Percentiles rank a stretch among this genome's conserved stretches.
phyloP scores from a whole-genome alignment of 1,284 basidiomycete genomes.

The Trichosporon sp. region DNA sequence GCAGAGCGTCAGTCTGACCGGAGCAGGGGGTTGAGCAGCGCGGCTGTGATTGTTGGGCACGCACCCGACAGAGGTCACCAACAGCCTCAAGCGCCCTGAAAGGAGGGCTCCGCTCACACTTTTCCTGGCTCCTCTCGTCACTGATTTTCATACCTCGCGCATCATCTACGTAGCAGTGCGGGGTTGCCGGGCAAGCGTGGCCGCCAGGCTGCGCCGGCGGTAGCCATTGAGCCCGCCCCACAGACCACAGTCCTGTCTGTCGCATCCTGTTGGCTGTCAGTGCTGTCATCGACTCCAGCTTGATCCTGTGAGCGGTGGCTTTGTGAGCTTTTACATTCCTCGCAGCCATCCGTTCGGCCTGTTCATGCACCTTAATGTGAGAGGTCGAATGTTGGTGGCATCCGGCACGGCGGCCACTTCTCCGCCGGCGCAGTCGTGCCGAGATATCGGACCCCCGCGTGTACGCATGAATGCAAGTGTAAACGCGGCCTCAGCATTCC shows the following conservation, averaged over 20 bases:
- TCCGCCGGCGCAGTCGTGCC: not conserved
- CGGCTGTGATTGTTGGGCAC: not conserved
- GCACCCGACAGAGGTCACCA: not conserved
- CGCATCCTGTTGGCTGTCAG: too few relatives aligned
- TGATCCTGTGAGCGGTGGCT: not conserved
- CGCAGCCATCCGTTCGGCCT: not conserved
- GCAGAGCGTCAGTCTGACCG: not conserved
- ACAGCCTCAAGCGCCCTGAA: not conserved
- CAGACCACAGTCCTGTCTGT: not conserved
- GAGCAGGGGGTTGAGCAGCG: too few relatives aligned
- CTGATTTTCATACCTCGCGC: not conserved
- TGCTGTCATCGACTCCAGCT: not conserved
- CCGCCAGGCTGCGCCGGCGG: not conserved
- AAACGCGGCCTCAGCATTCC: not conserved
- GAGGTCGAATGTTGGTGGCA: not conserved
- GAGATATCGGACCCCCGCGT: not conserved
- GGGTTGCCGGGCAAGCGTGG: not conserved
- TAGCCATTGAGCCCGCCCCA: not conserved
- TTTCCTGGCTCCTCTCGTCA: not conserved
- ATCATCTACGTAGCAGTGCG: not conserved
- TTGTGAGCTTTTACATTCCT: not conserved
- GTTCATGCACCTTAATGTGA: not conserved
- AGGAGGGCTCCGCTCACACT: not conserved
- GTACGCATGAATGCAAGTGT: not conserved
- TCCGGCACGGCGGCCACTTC: not conserved